Evolutionary conservation across 23 red algal genomes (phyloP).

Genomic region (Gracilaria vermiculophylla): DNA sequence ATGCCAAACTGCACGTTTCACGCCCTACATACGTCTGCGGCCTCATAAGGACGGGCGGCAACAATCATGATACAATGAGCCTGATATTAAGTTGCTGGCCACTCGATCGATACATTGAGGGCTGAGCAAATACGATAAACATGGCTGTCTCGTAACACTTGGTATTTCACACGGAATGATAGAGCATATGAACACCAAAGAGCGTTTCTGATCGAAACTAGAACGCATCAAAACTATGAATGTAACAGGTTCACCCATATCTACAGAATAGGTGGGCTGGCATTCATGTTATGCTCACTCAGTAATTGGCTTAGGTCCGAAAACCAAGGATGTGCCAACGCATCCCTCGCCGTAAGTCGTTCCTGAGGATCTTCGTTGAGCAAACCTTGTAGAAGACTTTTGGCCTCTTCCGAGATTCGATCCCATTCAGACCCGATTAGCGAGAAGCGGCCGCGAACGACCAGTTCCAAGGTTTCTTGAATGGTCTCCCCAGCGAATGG

Average conservation of each 20-base stretch:
- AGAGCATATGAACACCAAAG: background rate
- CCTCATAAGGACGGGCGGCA: background rate
- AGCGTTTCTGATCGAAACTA: background rate
- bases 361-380: constrained; percentile 85
- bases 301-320: constrained; percentile 22
- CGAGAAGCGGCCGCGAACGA: constrained; percentile 74
- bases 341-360: constrained; percentile 78
- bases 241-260: background rate
- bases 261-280: background rate
- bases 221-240: background rate
- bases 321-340: constrained; percentile 85
- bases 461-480: constrained; percentile 84
- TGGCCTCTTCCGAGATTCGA: constrained; percentile 80
- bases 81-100: background rate
- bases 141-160: background rate
- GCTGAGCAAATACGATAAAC: background rate
- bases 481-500: constrained; percentile 91
- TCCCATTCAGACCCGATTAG: constrained; percentile 80
- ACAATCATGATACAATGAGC: background rate
- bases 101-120: background rate
- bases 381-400: constrained; percentile 74
- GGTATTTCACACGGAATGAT: background rate
- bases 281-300: background rate
- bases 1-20: background rate
- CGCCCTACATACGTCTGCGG: background rate